Percentiles rank a stretch among this genome's conserved stretches.
Evolutionary conservation across 2,329 filamentous ascomycete genomes (phyloP).

Genomic region (Bimuria novae-zelandiae): DNA sequence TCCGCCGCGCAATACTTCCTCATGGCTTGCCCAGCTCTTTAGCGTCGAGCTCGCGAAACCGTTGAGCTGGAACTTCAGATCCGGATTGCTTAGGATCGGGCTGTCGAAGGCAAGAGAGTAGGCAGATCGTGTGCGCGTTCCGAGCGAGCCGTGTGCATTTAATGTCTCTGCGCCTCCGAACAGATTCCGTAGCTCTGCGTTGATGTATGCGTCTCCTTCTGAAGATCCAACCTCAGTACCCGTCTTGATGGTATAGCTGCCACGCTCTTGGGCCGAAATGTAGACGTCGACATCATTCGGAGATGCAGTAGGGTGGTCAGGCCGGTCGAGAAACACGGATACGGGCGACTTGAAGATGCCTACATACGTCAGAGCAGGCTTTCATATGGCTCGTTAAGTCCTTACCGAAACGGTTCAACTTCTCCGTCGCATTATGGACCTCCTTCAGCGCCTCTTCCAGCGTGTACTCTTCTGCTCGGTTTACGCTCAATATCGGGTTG

Average conservation of each 20-base stretch:
- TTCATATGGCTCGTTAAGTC: conserved; percentile 2
- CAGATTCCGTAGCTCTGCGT: conserved; percentile 85
- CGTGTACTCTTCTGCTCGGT: conserved; percentile 71
- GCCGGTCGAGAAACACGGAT: conserved; percentile 79
- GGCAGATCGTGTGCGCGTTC: conserved; percentile 87
- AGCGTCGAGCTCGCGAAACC: conserved; percentile 81
- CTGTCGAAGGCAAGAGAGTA: conserved; percentile 87
- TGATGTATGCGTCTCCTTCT: conserved; percentile 91
- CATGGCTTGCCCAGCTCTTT: conserved; percentile 92
- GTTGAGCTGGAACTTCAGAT: conserved; percentile 77
- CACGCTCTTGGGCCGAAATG: conserved; percentile 77
- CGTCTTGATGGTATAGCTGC: conserved; percentile 85
- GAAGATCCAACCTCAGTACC: conserved; percentile 93
- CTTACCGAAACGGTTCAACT: conserved; percentile 79
- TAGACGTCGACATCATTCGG: conserved; percentile 82
- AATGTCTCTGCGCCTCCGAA: conserved; percentile 93
- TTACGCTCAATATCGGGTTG: conserved; percentile 72
- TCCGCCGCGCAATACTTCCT: conserved; percentile 82
- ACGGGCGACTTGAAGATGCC: conserved; percentile 88
- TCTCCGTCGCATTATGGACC: conserved; percentile 71
- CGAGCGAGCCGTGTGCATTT: conserved; percentile 82
- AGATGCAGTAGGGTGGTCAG: conserved; percentile 70
- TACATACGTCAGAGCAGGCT: conserved; percentile 44
- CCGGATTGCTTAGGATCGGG: conserved; percentile 82
- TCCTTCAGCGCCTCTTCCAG: conserved; percentile 75